Conservation (phyloP, 2,329 filamentous ascomycete species). For the Fusarium scirpi region DNA sequence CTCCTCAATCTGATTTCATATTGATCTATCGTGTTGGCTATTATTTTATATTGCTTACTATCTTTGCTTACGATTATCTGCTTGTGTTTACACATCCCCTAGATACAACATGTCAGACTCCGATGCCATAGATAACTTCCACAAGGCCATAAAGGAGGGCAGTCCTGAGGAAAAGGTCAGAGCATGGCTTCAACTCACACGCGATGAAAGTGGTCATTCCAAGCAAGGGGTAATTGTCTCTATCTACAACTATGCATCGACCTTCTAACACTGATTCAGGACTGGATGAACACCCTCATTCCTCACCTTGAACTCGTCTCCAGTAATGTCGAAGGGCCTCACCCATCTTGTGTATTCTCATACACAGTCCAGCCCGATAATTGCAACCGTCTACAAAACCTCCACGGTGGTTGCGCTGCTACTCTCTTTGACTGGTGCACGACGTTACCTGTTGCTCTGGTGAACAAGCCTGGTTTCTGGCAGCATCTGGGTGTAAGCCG, state of each 20-base stretch:
- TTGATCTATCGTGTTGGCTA: background rate
- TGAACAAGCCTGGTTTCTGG: slow-evolving; percentile 72
- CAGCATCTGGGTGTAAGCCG: slow-evolving; percentile 72
- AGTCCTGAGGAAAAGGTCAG: slow-evolving; percentile 50
- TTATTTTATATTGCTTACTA: background rate
- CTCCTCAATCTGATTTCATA: background rate
- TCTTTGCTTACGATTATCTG: background rate
- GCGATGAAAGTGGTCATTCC: slow-evolving; percentile 45
- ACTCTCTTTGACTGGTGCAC: slow-evolving; percentile 77
- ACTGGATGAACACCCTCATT: slow-evolving; percentile 59
- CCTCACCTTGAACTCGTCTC: slow-evolving; percentile 56
- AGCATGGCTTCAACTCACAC: slow-evolving; percentile 49
- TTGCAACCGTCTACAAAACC: slow-evolving; percentile 65
- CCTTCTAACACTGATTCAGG: slow-evolving; percentile 47
- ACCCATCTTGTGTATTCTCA: slow-evolving; percentile 57
- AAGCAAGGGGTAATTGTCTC: slow-evolving; percentile 49
- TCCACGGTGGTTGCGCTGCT: slow-evolving; percentile 73
- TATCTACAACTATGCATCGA: background rate
- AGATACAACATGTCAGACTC: slow-evolving; percentile 17
- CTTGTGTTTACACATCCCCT: background rate
- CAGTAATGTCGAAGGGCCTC: slow-evolving; percentile 51
- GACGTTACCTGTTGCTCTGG: slow-evolving; percentile 66
- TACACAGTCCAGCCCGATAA: slow-evolving; percentile 64
- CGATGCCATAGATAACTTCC: slow-evolving; percentile 7
- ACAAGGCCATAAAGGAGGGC: slow-evolving; percentile 46